Evolutionary conservation across 345 rosid species (phyloP).

Genomic region (Hirschfeldia incana): DNA sequence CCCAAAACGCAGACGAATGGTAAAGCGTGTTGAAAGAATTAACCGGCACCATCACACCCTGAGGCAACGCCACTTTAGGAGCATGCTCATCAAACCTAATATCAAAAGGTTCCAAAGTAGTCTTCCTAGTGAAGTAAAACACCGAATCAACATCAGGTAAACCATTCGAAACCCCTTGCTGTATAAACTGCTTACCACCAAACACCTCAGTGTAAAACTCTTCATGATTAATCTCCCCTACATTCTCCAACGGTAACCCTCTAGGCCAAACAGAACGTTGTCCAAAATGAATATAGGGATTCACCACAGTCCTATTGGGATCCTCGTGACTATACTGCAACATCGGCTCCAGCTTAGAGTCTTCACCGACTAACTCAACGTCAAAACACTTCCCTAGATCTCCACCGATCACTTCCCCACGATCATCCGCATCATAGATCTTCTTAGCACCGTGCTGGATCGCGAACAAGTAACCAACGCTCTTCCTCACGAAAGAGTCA

Average conservation of each 20-base stretch:
- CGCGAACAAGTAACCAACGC: constrained; percentile 90
- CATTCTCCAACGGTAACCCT: constrained; percentile 94
- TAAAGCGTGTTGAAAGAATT: constrained; percentile 91
- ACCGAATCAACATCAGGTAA: constrained; percentile 98
- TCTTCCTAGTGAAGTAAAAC: constrained; percentile 87
- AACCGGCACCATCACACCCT: constrained; percentile 90
- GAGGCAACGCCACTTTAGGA: constrained; percentile 93
- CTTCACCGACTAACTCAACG: constrained; percentile 81
- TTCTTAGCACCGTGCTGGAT: constrained; percentile 95
- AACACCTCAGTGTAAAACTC: constrained; percentile 90
- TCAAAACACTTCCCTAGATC: constrained; percentile 91
- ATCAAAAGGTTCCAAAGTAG: constrained; percentile 83
- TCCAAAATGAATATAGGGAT: constrained; percentile 94
- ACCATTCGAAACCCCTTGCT: constrained; percentile 95
- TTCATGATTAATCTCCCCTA: constrained; percentile 85
- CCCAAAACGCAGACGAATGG: constrained; percentile 98
- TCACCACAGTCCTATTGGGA: constrained; percentile 72
- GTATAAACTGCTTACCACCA: constrained; percentile 94
- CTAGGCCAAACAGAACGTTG: constrained; percentile 99
- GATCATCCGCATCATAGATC: constrained; percentile 92
- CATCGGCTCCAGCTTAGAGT: constrained; percentile 72
- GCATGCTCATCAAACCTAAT: constrained; percentile 83
- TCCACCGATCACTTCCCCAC: constrained; percentile 81
- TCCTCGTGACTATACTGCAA: constrained; percentile 92
- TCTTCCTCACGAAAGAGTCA: constrained; percentile 81